Conservation (phyloP, 2,329 filamentous ascomycete genomes). For the Verticillium alfalfae region DNA sequence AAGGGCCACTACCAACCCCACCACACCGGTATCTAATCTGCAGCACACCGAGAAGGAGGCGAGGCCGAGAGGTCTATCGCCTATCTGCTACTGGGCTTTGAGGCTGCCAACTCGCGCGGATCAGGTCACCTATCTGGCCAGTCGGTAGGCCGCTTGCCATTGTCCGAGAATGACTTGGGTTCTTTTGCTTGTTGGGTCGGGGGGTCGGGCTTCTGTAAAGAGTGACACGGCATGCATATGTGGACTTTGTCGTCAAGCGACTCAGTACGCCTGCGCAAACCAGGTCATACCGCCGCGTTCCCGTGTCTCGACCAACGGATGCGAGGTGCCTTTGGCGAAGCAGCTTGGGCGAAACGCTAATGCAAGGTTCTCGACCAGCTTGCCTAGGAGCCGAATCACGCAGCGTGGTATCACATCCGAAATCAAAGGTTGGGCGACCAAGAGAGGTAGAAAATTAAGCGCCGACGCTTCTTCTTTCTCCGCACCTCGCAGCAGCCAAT, state of each 20-base stretch:
- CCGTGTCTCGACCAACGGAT: neutral
- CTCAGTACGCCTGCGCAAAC: neutral
- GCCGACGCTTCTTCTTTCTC: conserved; percentile 10
- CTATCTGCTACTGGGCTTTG: too few relatives aligned
- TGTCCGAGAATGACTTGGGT: neutral
- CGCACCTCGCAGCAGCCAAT: conserved; percentile 12
- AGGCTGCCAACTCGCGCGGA: neutral
- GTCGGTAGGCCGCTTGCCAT: neutral
- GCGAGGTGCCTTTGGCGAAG: neutral
- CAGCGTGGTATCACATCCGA: neutral
- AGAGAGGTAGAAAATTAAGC: conserved; percentile 12
- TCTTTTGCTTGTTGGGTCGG: neutral
- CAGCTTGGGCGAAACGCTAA: conserved; percentile 7
- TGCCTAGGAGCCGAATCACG: conserved; percentile 6
- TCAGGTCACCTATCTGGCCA: neutral
- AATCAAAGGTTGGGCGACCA: neutral
- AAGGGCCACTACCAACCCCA: too few relatives aligned
- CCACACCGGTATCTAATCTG: too few relatives aligned
- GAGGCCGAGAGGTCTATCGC: too few relatives aligned
- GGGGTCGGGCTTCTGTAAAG: neutral
- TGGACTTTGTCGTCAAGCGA: neutral
- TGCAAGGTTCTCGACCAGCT: conserved; percentile 1
- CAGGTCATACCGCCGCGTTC: neutral
- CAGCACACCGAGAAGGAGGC: too few relatives aligned
- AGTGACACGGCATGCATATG: neutral